Evolutionary conservation across 805 yeast genomes (phyloP), one percentile per base, ranked within the genome.

Genomic region (Zygosaccharomyces gambellarensis): DNA sequence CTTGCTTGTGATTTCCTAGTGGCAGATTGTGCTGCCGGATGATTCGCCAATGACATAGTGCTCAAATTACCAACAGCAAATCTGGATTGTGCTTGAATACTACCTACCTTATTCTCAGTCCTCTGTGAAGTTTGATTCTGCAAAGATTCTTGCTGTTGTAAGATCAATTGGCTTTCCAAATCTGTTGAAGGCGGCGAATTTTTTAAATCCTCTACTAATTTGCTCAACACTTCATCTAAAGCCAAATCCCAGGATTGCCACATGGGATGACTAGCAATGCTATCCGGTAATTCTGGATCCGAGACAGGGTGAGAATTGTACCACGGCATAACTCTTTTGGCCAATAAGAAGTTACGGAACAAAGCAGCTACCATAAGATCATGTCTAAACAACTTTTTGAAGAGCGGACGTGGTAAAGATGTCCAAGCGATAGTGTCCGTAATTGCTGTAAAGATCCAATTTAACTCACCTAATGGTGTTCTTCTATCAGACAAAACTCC

Each of bases 191-290:
- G 62, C 5, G 69, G 68, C 22, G 66, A 59, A 49, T 67, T 70
- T 41, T 67, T 68, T 36, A 72, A 40, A 40, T 65, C 70, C 45
- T 77, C 78, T 46, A 85, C 74, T 38, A 85, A 67, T 59, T 85
- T 90, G 2, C 87, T 80, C 40, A 94, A 71, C 3, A 95, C 95
- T 63, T 94, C 97, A 64, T 94, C 98, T 36, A 94, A 84, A 0
- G 99, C 97, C 54, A 94, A 73, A 63, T 94, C 98, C 98, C 99
- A 94, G 0, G 97, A 84, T 51, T 89, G 94, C 99, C 99, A 94
- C 87, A 94, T 83, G 4, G 95, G 82, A 63, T 94, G 97, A 53
- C 80, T 78, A 42, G 87, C 81, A 5, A 83, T 79, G 11, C 81
- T 72, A 47, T 89, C 94, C 0, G 99, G 98, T 34, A 94, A 71